Base-by-base conservation (phyloP, 2,329 filamentous ascomycete genomes). In the Hortaea sp. region DNA sequence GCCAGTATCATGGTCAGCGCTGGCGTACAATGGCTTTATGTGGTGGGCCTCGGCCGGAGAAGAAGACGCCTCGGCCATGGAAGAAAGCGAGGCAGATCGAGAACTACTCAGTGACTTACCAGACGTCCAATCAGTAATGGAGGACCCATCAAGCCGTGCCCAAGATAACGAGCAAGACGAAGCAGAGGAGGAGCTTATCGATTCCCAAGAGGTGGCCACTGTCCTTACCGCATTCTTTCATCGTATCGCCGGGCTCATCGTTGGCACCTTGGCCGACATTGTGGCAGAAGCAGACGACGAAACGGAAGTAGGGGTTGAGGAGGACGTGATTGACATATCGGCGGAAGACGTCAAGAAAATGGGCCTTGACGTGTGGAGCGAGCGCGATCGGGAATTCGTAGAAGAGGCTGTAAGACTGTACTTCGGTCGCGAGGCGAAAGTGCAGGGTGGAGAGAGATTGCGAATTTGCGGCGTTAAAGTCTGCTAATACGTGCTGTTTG, bases 11-110 rank as follows among this genome's bases (percentile, higher is more conserved):
- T 82, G 79, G 86, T 74, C 83, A 0, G 80, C 83, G 1, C 75
- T 90, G 28, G 86, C 86, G 5, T 92, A 90, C 66, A 79, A 78
- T 45, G 82, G 84, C 27, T 89, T 90, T 69, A 87, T 90, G 77
- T 92, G 86, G 86, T 92, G 87, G 86, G 85, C 86, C 2, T 87
- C 82, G 11, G 85, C 86, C 0, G 86, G 85, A 48, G 86, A 92
- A 65, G 78, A 83, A 50, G 72, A 76, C 29, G 70, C 71, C 9
- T 73, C 72, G 42, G 66, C 74, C 7, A 69, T 71, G 1, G 72
- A 78, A 47, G 77, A 80, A 56, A 69, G 71, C 49, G 71, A 76
- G 45, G 69, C 72, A 29, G 71, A 74, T 48, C 63, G 64, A 12
- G 63, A 66, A 45, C 55, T 73, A 2, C 57, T 73, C 9, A 65